Conservation (phyloP, 441 rosid species). For the Raphanus hybrid region DNA sequence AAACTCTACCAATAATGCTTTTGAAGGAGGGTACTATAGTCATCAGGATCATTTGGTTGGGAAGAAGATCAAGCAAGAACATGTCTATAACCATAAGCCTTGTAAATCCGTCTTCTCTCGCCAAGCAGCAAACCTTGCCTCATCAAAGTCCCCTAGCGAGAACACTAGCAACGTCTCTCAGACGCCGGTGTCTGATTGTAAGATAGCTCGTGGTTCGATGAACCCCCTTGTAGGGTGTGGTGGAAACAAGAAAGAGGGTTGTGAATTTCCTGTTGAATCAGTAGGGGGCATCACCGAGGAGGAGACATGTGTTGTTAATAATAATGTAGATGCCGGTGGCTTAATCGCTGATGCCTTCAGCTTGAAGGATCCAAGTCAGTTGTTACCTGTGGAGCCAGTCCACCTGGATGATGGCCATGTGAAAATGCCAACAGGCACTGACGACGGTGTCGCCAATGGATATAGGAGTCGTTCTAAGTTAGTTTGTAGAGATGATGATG, state of each 20-base stretch:
- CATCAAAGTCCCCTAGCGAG: constrained; percentile 44
- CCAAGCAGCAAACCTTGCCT: constrained; percentile 47
- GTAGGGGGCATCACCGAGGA: constrained; percentile 34
- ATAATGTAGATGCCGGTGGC: constrained; percentile 40
- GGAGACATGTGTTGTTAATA: constrained; percentile 41
- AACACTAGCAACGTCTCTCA: constrained; percentile 36
- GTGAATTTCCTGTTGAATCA: constrained; percentile 40
- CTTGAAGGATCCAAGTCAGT: constrained; percentile 50
- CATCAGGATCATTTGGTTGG: constrained; percentile 45
- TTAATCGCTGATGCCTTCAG: constrained; percentile 33
- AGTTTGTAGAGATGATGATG: constrained; percentile 70
- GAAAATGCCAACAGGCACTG: constrained; percentile 40
- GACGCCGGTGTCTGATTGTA: constrained; percentile 44
- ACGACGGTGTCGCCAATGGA: constrained; percentile 44
- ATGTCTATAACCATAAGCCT: constrained; percentile 33
- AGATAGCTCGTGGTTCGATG: constrained; percentile 44
- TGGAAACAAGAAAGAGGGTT: constrained; percentile 39
- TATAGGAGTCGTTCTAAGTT: constrained; percentile 56
- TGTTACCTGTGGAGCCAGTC: constrained; percentile 10
- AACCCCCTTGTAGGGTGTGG: constrained; percentile 44
- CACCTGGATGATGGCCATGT: constrained; percentile 45
- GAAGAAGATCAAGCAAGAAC: constrained; percentile 31
- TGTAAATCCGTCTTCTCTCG: constrained; percentile 48
- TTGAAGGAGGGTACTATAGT: constrained; percentile 56
- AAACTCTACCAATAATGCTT: constrained; percentile 51